phyloP scores from a whole-genome alignment of 2,329 filamentous ascomycete species.

The Bertia moriformis region DNA sequence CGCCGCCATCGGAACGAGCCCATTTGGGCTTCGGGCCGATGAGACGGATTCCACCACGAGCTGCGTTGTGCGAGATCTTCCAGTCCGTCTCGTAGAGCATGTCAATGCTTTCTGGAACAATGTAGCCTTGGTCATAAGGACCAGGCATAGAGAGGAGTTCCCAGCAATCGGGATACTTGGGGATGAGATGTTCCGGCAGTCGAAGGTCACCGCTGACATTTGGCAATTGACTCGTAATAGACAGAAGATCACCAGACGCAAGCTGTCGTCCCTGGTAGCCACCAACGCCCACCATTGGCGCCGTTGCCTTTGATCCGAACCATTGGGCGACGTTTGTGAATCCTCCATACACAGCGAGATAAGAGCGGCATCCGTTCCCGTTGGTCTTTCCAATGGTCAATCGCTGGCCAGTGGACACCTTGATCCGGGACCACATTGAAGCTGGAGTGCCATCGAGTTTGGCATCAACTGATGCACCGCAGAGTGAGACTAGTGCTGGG shows the following conservation, averaged over 20 bases:
- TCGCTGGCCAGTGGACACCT: slow-evolving; percentile 1
- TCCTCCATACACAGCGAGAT: slow-evolving; percentile 8
- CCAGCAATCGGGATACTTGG: slow-evolving; percentile 32
- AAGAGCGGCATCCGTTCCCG: neutral
- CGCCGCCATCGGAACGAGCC: slow-evolving; percentile 42
- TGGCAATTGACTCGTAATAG: slow-evolving; percentile 20
- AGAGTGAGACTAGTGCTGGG: slow-evolving; percentile 37
- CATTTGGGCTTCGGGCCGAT: slow-evolving; percentile 42
- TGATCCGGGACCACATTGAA: slow-evolving; percentile 1
- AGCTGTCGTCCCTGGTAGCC: slow-evolving; percentile 43
- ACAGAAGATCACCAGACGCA: slow-evolving; percentile 34
- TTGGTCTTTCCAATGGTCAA: slow-evolving; percentile 2
- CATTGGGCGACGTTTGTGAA: slow-evolving; percentile 31
- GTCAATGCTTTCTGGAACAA: slow-evolving; percentile 32
- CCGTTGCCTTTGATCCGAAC: slow-evolving; percentile 44
- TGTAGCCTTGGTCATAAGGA: slow-evolving; percentile 37
- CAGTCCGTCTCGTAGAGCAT: slow-evolving; percentile 42
- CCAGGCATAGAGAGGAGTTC: slow-evolving; percentile 28
- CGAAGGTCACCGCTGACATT: slow-evolving; percentile 13
- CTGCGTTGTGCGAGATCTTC: slow-evolving; percentile 46
- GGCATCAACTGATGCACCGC: slow-evolving; percentile 36
- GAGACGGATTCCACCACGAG: slow-evolving; percentile 42
- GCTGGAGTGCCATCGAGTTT: slow-evolving; percentile 27
- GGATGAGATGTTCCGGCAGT: slow-evolving; percentile 28
- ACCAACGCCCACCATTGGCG: slow-evolving; percentile 39